These are phyloP conservation scores for Cladosporium sp. DNA, from an alignment of 2,329 filamentous ascomycete genomes.

Conservation along the genomic window DNA sequence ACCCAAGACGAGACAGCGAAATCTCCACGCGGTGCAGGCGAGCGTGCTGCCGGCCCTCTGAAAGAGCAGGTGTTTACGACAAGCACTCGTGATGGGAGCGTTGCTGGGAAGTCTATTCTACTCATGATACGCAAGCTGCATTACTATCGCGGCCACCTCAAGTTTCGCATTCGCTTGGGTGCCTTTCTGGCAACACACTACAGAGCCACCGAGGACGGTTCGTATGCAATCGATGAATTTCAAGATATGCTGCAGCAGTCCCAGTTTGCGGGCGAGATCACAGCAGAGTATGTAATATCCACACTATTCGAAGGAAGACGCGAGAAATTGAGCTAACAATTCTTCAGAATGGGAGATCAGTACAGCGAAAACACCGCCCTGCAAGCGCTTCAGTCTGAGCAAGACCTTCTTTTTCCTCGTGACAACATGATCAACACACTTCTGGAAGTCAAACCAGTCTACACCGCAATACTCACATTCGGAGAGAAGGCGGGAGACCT, in stretches of 20 bases:
- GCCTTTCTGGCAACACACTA: constrained; percentile 28
- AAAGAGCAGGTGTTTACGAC: not conserved
- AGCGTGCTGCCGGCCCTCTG: not conserved
- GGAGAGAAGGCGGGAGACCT: constrained; percentile 21
- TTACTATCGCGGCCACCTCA: constrained; percentile 32
- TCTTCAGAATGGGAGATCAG: constrained; percentile 26
- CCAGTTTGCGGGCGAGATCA: constrained; percentile 27
- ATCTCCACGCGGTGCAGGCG: not conserved
- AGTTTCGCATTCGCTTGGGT: constrained; percentile 34
- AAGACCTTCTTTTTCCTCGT: constrained; percentile 22
- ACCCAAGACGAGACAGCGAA: not conserved
- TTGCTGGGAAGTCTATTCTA: constrained; percentile 18
- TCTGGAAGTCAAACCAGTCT: constrained; percentile 25
- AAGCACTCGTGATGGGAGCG: not conserved
- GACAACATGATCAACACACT: constrained; percentile 20
- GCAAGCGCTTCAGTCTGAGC: constrained; percentile 17
- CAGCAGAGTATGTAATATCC: constrained; percentile 28
- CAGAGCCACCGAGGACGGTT: constrained; percentile 17
- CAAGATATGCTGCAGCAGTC: constrained; percentile 27
- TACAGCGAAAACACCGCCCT: constrained; percentile 20
- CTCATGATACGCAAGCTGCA: constrained; percentile 28
- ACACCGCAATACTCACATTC: constrained; percentile 29
- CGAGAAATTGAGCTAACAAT: constrained; percentile 17
- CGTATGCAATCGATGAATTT: constrained; percentile 30
- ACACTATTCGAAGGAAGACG: not conserved